These are phyloP conservation scores for Penicillium glabrum DNA, from an alignment of 2,329 filamentous ascomycete species.

Conservation along the genomic window DNA sequence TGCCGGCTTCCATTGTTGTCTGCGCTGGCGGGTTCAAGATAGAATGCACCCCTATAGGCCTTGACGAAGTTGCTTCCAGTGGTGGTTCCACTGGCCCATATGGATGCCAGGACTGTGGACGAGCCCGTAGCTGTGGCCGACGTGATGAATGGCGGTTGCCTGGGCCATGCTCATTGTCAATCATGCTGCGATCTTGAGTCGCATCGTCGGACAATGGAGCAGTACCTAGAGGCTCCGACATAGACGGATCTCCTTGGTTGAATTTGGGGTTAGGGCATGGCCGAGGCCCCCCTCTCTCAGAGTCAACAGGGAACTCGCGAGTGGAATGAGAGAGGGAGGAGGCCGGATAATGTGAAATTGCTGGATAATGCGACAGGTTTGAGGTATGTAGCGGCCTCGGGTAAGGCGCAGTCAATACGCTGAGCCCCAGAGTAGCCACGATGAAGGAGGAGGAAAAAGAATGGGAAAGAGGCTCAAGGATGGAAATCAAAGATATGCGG, in stretches of 20 bases:
- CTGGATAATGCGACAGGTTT: conserved; percentile 30
- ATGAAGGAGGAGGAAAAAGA: conserved; percentile 22
- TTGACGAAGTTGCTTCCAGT: conserved; percentile 27
- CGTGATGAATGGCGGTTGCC: conserved; percentile 16
- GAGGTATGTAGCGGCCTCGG: conserved; percentile 32
- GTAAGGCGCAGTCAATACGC: conserved; percentile 36
- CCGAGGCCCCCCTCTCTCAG: conserved; percentile 41
- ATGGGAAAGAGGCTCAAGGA: conserved; percentile 1
- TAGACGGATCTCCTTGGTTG: conserved; percentile 34
- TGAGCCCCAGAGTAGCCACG: conserved; percentile 44
- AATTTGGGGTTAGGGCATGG: conserved; percentile 36
- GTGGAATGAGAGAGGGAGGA: conserved; percentile 40
- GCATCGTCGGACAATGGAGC: conserved; percentile 31
- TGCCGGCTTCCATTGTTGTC: conserved; percentile 15
- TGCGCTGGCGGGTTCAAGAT: conserved; percentile 41
- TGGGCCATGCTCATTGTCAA: conserved; percentile 22
- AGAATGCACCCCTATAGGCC: conserved; percentile 42
- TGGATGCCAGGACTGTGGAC: conserved; percentile 38
- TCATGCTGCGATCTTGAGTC: conserved; percentile 20
- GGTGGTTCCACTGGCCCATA: conserved; percentile 38
- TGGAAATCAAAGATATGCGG: neutral
- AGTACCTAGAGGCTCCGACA: conserved; percentile 38
- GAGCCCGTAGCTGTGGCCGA: conserved; percentile 28
- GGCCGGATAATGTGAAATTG: conserved; percentile 23
- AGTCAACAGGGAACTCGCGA: conserved; percentile 32